Evolutionary conservation across 805 yeast species (phyloP), one percentile per base, ranked within the genome.

Genomic region (Lachancea thermotolerans): DNA sequence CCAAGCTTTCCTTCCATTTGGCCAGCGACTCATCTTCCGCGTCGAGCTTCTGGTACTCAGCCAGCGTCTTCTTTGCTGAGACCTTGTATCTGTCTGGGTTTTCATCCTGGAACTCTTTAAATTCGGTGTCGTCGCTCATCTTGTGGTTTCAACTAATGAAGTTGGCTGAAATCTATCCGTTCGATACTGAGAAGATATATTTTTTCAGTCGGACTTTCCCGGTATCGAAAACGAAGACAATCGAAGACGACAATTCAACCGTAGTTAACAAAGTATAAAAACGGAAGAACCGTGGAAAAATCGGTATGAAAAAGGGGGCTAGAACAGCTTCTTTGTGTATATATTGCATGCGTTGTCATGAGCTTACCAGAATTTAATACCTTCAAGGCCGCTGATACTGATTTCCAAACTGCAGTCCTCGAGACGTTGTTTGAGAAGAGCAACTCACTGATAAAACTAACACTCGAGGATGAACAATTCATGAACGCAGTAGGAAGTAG

Each of bases 1-100:
- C 97, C 29, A 89, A 69, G 1, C 95, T 85, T 46, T 81, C 85
- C 65, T 90, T 90, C 97, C 97, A 89, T 65, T 85, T 86, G 50
- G 83, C 85, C 51, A 89, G 72, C 14, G 95, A 83, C 65, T 87
- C 96, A 62, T 89, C 97, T 55, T 88, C 85, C 10, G 91, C 91
- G 60, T 89, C 97, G 53, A 89, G 67, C 46, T 81, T 75, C 45
- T 82, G 78, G 65, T 89, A 89, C 61, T 89, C 96, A 36, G 78
- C 88, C 35, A 89, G 75, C 14, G 95, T 83, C 60, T 88, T 88
- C 69, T 89, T 77, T 15, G 68, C 74, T 4, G 69, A 51, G 11
- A 71, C 67, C 39, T 56, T 61, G 46, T 65, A 65, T 9, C 48
- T 55, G 40, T 64, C 62, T 6, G 44, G 39, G 14, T 37, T 40